A percentile compares a stretch with the other conserved stretches of the same genome.
Conservation (phyloP, 495 filamentous ascomycete species). For the Aspergillus asperescens region DNA sequence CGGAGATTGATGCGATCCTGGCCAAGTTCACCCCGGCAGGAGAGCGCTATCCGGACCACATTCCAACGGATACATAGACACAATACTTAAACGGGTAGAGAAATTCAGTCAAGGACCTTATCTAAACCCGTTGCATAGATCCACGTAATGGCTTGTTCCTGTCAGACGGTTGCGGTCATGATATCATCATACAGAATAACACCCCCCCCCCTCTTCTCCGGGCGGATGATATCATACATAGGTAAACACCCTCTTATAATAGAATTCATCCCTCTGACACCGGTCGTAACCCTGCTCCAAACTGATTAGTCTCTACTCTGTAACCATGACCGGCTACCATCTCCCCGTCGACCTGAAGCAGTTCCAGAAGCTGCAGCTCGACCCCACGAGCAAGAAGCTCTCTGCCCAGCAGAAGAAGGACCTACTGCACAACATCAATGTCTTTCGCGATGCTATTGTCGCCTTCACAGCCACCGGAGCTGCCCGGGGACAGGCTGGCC, state of each 20-base stretch:
- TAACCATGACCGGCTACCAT: slow-evolving; percentile 15
- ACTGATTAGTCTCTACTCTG: too few relatives aligned
- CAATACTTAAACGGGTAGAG: too few relatives aligned
- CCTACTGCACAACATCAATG: slow-evolving; percentile 34
- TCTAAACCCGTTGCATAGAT: too few relatives aligned
- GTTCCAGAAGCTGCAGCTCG: slow-evolving; percentile 38
- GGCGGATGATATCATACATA: background rate
- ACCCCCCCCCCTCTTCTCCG: too few relatives aligned
- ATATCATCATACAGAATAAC: background rate
- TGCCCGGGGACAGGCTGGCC: slow-evolving; percentile 34
- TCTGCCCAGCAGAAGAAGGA: slow-evolving; percentile 31
- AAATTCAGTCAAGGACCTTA: too few relatives aligned
- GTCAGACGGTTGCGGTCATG: background rate
- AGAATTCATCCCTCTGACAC: background rate
- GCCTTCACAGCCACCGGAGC: slow-evolving; percentile 38
- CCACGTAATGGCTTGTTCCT: too few relatives aligned
- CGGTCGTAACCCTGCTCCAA: too few relatives aligned
- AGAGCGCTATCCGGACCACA: background rate
- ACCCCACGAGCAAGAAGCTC: slow-evolving; percentile 28
- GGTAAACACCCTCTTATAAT: background rate
- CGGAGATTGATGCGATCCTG: slow-evolving; percentile 43
- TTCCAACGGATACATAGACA: slow-evolving; percentile 26
- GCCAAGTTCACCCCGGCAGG: slow-evolving; percentile 37
- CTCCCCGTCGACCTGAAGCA: slow-evolving; percentile 37
- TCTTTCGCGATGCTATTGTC: slow-evolving; percentile 39